phyloP scores from a whole-genome alignment of 345 rosid species.

The Excoecaria cochinchinensis region DNA sequence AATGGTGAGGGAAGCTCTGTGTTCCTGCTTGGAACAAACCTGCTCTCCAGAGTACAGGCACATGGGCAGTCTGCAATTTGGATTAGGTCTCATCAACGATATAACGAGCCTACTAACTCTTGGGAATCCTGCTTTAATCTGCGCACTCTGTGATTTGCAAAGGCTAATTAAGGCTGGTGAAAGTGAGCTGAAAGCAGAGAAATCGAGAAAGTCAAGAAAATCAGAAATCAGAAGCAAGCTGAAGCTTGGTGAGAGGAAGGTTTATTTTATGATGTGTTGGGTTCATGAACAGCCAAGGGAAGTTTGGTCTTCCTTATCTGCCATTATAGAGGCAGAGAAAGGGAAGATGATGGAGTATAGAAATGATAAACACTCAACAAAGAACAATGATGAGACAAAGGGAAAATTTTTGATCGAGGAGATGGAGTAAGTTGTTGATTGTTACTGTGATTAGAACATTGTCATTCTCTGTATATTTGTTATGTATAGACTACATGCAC shows the following conservation, averaged over 20 bases:
- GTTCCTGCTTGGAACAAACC: slow-evolving; percentile 68
- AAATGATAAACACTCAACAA: slow-evolving; percentile 20
- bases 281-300: slow-evolving; percentile 68
- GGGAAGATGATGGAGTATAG: slow-evolving; percentile 33
- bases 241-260: slow-evolving; percentile 73
- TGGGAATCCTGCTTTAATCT: slow-evolving; percentile 54
- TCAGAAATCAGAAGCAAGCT: slow-evolving; percentile 57
- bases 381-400: slow-evolving; percentile 23
- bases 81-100: slow-evolving; percentile 62
- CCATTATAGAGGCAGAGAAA: slow-evolving; percentile 57
- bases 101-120: slow-evolving; percentile 52
- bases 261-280: slow-evolving; percentile 87
- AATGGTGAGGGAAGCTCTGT: slow-evolving; percentile 56
- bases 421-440: slow-evolving; percentile 17
- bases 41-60: slow-evolving; percentile 72
- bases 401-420: slow-evolving; percentile 63
- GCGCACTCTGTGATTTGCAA: slow-evolving; percentile 73
- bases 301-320: slow-evolving; percentile 57
- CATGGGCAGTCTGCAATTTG: slow-evolving; percentile 69
- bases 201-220: slow-evolving; percentile 20
- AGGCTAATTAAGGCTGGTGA: slow-evolving; percentile 60
- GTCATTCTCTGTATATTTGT: too few relatives aligned
- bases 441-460: too few relatives aligned
- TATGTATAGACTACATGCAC: too few relatives aligned
- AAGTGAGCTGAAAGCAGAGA: slow-evolving; percentile 47